Base-by-base conservation (phyloP, 139 green algal genomes). In the Chlamydomonas sphaeroides region DNA sequence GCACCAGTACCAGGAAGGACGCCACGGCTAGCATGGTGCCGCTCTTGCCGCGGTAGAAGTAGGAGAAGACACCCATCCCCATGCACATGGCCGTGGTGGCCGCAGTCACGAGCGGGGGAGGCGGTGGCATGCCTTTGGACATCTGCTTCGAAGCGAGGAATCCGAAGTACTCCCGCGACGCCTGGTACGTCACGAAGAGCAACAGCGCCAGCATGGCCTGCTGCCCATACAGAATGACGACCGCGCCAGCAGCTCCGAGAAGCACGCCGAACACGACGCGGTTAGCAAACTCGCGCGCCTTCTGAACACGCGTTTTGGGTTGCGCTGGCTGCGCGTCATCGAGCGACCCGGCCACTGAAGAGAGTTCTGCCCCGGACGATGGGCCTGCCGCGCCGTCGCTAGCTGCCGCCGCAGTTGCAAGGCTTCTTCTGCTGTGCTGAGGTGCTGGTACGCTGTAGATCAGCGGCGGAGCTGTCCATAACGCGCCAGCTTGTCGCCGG, bases 1-100 rank as follows among this genome's bases (percentile, higher is more conserved):
- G 85, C 33, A 90, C 92, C 14, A 98, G 88, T 61, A 97, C 83
- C 5, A 93, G 36, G 79, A 98, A 97, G n/a, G 92, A 83, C 2
- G 94, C 89, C 26, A 97, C 89, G 0, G 95, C 93, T 69, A 95
- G 85, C 20, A 91, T 76, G 5, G 85, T 88, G 10, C 90, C 87
- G 51, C 79, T 91, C 35, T 78, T 80, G 5, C 84, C 80, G 21
- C 48, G 56, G 69, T 83, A 84, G 35, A 90, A 68, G 61, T 89
- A 90, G 32, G 86, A 88, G 67, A 94, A 86, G 5, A 87, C 39
- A n/a, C 86, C 88, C 28, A 98, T 91, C 42, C 78, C 88, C 28
- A 96, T 83, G 88, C 94, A 96, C 51, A 95, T 86, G 39, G 92
- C 84, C 30, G 87, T 96, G 15, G 91, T 95, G 20, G 90, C 73